Base-by-base conservation (phyloP, 1,139 yeast genomes). In the Yamadazyma buinensis region DNA sequence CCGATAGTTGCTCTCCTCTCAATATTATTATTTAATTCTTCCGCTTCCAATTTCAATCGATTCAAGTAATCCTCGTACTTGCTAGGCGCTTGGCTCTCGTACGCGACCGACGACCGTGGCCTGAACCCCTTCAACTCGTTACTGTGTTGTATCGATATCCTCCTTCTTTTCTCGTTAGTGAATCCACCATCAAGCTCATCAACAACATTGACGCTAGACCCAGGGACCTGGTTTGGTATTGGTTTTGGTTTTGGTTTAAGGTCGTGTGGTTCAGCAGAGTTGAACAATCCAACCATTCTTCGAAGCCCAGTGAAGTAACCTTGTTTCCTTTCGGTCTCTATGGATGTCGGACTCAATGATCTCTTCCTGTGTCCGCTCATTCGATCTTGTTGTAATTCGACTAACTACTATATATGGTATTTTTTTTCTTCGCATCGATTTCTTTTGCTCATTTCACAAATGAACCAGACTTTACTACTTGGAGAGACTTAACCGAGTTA, bases 141-240 rank as follows among this genome's bases (percentile, higher is more conserved):
- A 8, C 52, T 46, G 6, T 44, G 53, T 28, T 52, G 58, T 11
- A 57, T 41, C 3, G 67, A 61, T 19, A 63, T 44, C 23, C 63
- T 43, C 35, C 56, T 54, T 42, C 61, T 57, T 43, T 61, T 63
- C 11, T 47, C 54, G 2, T 66, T 57, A 6, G 56, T 37, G 27
- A 57, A n/a, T n/a, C n/a, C n/a, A n/a, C n/a, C n/a, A n/a, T n/a
- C n/a, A n/a, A n/a, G n/a, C n/a, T n/a, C n/a, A n/a, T n/a, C n/a
- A n/a, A n/a, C n/a, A n/a, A n/a, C n/a, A n/a, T n/a, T n/a, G n/a
- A n/a, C n/a, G n/a, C n/a, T n/a, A n/a, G n/a, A n/a, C n/a, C n/a
- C n/a, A n/a, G n/a, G n/a, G n/a, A n/a, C n/a, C n/a, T n/a, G n/a
- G n/a, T n/a, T n/a, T n/a, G n/a, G n/a, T n/a, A n/a, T n/a, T n/a